These are phyloP conservation scores for Ambrosiella beaveri DNA, from an alignment of 2,329 filamentous ascomycete species.

Conservation along the genomic window DNA sequence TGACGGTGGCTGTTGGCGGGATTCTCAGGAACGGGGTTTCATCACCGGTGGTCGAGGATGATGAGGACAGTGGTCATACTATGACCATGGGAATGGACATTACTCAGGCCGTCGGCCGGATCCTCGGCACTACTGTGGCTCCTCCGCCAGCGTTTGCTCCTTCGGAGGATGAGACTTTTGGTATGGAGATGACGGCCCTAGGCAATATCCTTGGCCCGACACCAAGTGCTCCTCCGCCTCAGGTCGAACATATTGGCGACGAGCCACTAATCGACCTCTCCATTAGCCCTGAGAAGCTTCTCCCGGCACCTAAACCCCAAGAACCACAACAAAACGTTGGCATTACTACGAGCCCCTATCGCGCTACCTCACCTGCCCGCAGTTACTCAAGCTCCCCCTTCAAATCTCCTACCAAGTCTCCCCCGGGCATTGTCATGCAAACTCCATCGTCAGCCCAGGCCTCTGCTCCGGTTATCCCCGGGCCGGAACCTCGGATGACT, in stretches of 20 bases:
- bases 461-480: not conserved
- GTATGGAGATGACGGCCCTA: constrained; percentile 51
- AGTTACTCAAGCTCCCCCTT: constrained; percentile 12
- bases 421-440: not conserved
- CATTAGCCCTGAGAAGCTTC: not conserved
- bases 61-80: constrained; percentile 18
- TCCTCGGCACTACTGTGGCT: constrained; percentile 23
- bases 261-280: constrained; percentile 17
- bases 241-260: not conserved
- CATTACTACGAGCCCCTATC: constrained; percentile 6
- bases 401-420: constrained; percentile 7
- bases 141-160: not conserved
- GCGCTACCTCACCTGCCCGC: constrained; percentile 4
- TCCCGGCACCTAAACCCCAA: not conserved
- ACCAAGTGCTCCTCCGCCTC: not conserved
- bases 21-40: constrained; percentile 41
- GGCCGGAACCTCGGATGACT: constrained; percentile 1
- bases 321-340: too few species aligned
- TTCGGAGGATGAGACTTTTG: constrained; percentile 29
- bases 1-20: constrained; percentile 64
- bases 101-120: constrained; percentile 39
- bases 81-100: constrained; percentile 40
- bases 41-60: constrained; percentile 24
- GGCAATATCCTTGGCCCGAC: constrained; percentile 36
- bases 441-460: not conserved